Conservation (phyloP, 1,139 yeast genomes). For the Taphrina communis region DNA sequence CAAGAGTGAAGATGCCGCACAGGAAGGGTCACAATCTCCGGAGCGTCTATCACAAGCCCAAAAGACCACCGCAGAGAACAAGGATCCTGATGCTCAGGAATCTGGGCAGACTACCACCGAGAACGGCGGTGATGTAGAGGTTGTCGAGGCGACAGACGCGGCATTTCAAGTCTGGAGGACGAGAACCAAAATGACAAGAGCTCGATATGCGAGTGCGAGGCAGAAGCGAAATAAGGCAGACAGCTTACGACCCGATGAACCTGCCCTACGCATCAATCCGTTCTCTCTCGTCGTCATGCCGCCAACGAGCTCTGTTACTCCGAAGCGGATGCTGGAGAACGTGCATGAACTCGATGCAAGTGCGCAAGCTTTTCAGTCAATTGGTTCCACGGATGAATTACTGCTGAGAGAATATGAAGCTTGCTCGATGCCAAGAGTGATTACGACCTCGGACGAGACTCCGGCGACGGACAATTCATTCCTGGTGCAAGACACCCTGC, state of each 20-base stretch:
- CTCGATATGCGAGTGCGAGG: conserved; percentile 31
- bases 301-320: conserved; percentile 15
- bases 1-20: conserved; percentile 13
- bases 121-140: conserved; percentile 21
- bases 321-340: conserved; percentile 5
- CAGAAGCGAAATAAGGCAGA: conserved; percentile 29
- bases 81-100: conserved; percentile 1
- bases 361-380: conserved; percentile 1
- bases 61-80: conserved; percentile 16
- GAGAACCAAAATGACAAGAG: conserved; percentile 32
- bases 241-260: conserved; percentile 26
- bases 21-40: conserved; percentile 20
- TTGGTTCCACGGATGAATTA: conserved; percentile 17
- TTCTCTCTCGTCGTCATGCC: conserved; percentile 7
- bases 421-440: conserved; percentile 4
- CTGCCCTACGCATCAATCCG: conserved; percentile 12
- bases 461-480: conserved; percentile 3
- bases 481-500: conserved; percentile 3
- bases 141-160: conserved; percentile 28
- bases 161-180: conserved; percentile 37
- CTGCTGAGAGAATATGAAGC: conserved; percentile 28
- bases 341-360: conserved; percentile 13
- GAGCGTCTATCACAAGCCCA: conserved; percentile 23
- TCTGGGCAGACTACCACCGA: conserved; percentile 5
- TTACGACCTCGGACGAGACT: neutral